Conservation (phyloP, 345 rosid genomes). For the Bretschneidera sinensis region DNA sequence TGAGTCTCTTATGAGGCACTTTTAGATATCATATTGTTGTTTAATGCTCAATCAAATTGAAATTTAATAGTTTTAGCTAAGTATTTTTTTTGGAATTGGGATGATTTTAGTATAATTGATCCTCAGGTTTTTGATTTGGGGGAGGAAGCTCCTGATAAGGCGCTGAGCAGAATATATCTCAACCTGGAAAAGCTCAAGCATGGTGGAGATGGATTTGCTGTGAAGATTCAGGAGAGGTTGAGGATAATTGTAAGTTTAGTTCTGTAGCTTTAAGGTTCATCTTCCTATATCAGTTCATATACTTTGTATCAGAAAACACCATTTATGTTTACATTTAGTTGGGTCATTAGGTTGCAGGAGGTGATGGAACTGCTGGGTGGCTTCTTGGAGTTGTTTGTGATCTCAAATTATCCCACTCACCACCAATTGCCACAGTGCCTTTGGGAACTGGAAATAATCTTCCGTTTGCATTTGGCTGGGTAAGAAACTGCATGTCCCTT, state of each 20-base stretch:
- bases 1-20: not conserved
- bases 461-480: slow-evolving; percentile 97
- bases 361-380: slow-evolving; percentile 99
- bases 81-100: not conserved
- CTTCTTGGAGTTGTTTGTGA: slow-evolving; percentile 93
- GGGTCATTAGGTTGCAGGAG: slow-evolving; percentile 77
- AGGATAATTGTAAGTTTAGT: slow-evolving; percentile 64
- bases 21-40: not conserved
- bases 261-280: not conserved
- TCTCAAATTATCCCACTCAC: slow-evolving; percentile 78
- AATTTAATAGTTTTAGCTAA: not conserved
- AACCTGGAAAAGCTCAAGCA: slow-evolving; percentile 59
- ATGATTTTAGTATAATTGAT: slow-evolving; percentile 11
- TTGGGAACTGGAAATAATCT: slow-evolving; percentile 96
- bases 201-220: slow-evolving; percentile 37
- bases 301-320: not conserved
- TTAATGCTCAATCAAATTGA: not conserved
- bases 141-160: slow-evolving; percentile 61
- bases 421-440: slow-evolving; percentile 92
- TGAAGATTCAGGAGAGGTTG: slow-evolving; percentile 42
- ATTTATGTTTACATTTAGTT: not conserved
- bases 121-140: slow-evolving; percentile 73
- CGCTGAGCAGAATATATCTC: slow-evolving; percentile 48
- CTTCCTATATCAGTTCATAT: not conserved
- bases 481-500: slow-evolving; percentile 24